These are phyloP conservation scores for Metrosideros polymorpha DNA, from an alignment of 441 rosid species.

Conservation along the genomic window DNA sequence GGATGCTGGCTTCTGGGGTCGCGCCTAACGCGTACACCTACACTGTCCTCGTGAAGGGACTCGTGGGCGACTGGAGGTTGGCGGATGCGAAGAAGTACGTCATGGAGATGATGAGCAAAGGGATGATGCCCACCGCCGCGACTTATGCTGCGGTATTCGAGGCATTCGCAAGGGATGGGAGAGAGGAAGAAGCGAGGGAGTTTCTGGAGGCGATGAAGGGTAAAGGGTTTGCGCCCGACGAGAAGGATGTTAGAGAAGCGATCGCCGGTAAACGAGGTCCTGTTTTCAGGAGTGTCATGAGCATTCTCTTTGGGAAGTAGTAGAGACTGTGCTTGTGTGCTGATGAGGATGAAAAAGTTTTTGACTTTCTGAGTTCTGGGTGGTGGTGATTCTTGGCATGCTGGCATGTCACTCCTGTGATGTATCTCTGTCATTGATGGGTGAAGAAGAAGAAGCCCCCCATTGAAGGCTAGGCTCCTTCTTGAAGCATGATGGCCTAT, in stretches of 20 bases:
- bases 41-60: constrained; percentile 50
- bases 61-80: constrained; percentile 23
- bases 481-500: neutral
- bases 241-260: constrained; percentile 38
- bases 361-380: neutral
- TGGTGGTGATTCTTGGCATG: neutral
- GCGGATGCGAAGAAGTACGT: constrained; percentile 37
- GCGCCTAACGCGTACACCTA: constrained; percentile 66
- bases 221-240: constrained; percentile 36
- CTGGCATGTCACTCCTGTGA: neutral
- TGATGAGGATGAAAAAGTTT: neutral
- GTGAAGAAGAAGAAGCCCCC: neutral
- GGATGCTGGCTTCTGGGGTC: constrained; percentile 59
- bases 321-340: neutral
- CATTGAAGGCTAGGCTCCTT: neutral
- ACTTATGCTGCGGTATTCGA: constrained; percentile 45
- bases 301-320: constrained; percentile 32
- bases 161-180: constrained; percentile 33
- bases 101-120: constrained; percentile 57
- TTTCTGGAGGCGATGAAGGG: constrained; percentile 32
- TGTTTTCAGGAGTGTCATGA: constrained; percentile 24
- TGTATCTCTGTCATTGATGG: neutral
- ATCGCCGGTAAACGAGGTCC: constrained; percentile 31
- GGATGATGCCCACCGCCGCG: constrained; percentile 39
- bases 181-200: constrained; percentile 37